Percentiles rank a stretch among this genome's conserved stretches.
Evolutionary conservation across 345 rosid genomes (phyloP).

Genomic region (Euphorbia pulcherrima): DNA sequence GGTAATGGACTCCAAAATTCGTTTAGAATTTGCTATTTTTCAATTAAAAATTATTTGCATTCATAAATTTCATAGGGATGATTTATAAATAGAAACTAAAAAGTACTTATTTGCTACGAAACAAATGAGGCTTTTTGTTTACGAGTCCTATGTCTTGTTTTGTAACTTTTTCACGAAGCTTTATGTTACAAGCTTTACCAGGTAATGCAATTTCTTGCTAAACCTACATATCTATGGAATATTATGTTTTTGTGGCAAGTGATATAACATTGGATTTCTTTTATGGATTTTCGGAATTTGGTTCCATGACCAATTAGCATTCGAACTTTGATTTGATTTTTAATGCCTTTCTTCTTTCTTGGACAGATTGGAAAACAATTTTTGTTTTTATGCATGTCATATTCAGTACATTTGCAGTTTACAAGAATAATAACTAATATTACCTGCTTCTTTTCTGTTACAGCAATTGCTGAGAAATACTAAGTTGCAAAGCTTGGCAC

Average conservation of each 20-base stretch:
- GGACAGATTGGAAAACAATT: background rate
- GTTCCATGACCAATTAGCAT: background rate
- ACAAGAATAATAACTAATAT: background rate
- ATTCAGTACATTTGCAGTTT: background rate
- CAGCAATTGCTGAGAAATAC: slow-evolving; percentile 61
- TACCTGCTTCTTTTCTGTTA: slow-evolving; percentile 19
- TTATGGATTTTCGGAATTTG: background rate
- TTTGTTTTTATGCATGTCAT: background rate
- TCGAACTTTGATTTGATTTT: background rate
- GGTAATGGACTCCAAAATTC: background rate
- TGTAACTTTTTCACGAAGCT: background rate
- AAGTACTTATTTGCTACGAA: background rate
- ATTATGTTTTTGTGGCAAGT: background rate
- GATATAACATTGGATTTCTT: background rate
- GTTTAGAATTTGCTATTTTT: background rate
- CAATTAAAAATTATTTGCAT: background rate
- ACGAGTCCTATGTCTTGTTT: background rate
- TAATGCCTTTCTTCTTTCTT: background rate
- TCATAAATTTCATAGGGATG: background rate
- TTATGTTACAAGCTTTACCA: background rate
- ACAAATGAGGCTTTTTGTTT: background rate
- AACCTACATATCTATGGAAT: slow-evolving; percentile 2
- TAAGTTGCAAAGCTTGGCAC: slow-evolving; percentile 56
- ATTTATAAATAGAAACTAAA: background rate
- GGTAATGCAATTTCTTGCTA: background rate